Base-by-base conservation (phyloP, 306 rosid species). In the Astragalus membranaceus region DNA sequence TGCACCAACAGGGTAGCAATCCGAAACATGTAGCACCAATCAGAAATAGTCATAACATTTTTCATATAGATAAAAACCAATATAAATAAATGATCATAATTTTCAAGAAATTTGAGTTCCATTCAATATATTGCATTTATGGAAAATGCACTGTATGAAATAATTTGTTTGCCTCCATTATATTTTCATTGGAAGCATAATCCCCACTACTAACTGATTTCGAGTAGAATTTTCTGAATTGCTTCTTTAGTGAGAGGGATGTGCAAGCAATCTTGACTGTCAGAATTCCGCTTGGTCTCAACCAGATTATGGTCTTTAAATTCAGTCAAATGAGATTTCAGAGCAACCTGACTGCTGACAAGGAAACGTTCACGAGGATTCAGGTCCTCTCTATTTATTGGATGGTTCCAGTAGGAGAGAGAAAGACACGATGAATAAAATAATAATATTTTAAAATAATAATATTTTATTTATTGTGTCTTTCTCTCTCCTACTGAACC, bases 261-360 rank as follows among this genome's bases (percentile, higher is more conserved):
- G 74, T 48, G 14, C 50, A 72, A 65, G 78, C 73, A 94, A 80
- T 94, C 97, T 79, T 88, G 97, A 46, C 97, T 97, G 47, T 94
- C 96, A n/a, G 95, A 75, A 74, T 88, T 76, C 82, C 88, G 84
- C 84, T 80, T 85, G 41, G 78, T 87, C 83, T 94, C 90, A 44
- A 94, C 88, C 83, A 94, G 79, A 58, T 94, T 97, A 33, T 94
- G 97, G 79, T 94, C 98, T n/a, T n/a, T n/a, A n/a, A n/a, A n/a
- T n/a, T n/a, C n/a, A n/a, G n/a, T n/a, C n/a, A n/a, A n/a, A n/a
- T n/a, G n/a, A n/a, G n/a, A n/a, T n/a, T n/a, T n/a, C n/a, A n/a
- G n/a, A n/a, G n/a, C n/a, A n/a, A n/a, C n/a, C n/a, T n/a, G n/a
- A n/a, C n/a, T n/a, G n/a, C n/a, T n/a, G n/a, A n/a, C n/a, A n/a